A percentile compares a stretch with the other conserved stretches of the same genome.
Evolutionary conservation across 2,329 filamentous ascomycete genomes (phyloP).

Genomic region (Aspergillus fischeri): DNA sequence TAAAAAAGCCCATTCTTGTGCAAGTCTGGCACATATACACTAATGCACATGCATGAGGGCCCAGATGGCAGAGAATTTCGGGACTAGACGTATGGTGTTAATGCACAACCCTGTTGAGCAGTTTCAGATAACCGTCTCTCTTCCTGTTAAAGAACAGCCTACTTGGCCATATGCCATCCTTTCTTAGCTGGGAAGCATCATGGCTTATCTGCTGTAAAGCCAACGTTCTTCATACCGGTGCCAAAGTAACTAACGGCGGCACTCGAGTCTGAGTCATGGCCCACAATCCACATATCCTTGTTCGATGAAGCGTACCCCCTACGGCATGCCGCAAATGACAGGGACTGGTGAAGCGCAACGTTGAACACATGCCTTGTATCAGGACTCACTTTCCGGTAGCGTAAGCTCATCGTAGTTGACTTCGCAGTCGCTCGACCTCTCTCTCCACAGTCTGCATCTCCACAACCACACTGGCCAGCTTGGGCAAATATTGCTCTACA

Average conservation of each 20-base stretch:
- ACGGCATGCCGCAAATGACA: neutral
- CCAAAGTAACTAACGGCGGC: neutral
- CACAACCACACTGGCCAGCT: constrained; percentile 33
- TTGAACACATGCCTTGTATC: neutral
- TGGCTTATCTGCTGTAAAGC: neutral
- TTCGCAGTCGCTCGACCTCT: constrained; percentile 30
- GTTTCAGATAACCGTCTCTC: neutral
- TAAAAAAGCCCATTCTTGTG: neutral
- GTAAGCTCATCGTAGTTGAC: constrained; percentile 12
- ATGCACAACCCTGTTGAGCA: neutral
- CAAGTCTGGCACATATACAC: too few relatives aligned
- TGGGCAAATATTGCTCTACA: constrained; percentile 33
- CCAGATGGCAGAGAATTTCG: too few relatives aligned
- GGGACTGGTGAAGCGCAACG: neutral
- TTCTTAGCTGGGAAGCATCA: neutral
- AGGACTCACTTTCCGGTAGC: neutral
- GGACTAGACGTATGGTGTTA: neutral
- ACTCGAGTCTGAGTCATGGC: neutral
- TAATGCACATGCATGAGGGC: too few relatives aligned
- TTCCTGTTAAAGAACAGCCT: neutral
- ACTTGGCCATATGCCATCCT: neutral
- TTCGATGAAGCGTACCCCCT: neutral
- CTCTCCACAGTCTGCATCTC: constrained; percentile 41
- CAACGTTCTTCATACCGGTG: neutral
- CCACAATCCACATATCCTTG: neutral